Base-by-base conservation (phyloP, 768 basidiomycete species). In the Leccinum variicolor region DNA sequence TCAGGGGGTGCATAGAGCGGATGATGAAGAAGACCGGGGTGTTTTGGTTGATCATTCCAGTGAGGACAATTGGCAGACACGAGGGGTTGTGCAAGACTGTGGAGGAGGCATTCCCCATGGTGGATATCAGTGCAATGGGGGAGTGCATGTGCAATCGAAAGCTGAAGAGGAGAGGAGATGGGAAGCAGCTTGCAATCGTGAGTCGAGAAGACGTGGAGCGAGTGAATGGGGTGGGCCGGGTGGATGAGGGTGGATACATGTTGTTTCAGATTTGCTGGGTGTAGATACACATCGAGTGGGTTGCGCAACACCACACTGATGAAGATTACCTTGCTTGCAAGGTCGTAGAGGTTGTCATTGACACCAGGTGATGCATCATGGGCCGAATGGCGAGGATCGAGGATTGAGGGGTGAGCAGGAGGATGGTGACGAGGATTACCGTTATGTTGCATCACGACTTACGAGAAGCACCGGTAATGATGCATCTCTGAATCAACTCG, bases 31-130 rank as follows among this genome's bases (percentile, higher is more conserved):
- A 51, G 51, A 59, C 62, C 29, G 84, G 85, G 1, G 75, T 83
- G 3, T 89, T 92, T 68, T 90, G 89, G 82, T 75, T 92, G 67
- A 84, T 89, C 56, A 81, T 90, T 33, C 84, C 90, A 0, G 64
- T 87, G 48, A 80, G 92, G n/a, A 77, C 78, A 36, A 84, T 81
- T 11, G 83, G 83, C 58, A 77, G 86, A 59, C 86, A 84, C 48
- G 83, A 81, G 62, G 84, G 81, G 41, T 76, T 86, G 76, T 75
- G 73, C 41, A 66, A 69, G 25, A 87, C 81, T 3, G 84, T 92
- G 5, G 80, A 81, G 25, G 75, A 74, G 11, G 76, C 81, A 36
- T 89, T 91, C 64, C 74, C 75, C 14, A 41, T 28, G 28, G 25
- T 39, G 51, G 19, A 28, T 23, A 26, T 21, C 21, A 23, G 31